Evolutionary conservation across 768 basidiomycete species (phyloP), one percentile per base, ranked within the genome.

Genomic region (Neoboletus subvelutipes): DNA sequence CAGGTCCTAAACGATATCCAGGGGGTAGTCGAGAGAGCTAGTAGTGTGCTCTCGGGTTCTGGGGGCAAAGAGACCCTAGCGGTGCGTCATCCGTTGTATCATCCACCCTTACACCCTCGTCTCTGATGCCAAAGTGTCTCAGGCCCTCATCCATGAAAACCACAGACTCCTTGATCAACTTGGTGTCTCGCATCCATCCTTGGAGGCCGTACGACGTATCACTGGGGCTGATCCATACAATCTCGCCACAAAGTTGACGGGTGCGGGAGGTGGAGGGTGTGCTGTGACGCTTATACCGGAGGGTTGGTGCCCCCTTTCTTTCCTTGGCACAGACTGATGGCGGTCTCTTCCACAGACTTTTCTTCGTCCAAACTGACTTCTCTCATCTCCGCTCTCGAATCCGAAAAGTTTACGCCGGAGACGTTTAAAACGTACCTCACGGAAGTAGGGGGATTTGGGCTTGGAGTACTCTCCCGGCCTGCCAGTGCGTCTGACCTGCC

Each of bases 231-330:
- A 76, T 59, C 87, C 86, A 9, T 90, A 87, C 74, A 74, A 76
- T 11, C 77, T 98, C 47, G 85, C 85, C 65, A 94, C 94, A n/a
- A 97, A 98, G 77, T 75, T 99, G 55, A 99, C 97, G 8, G 97
- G 97, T 41, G 96, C 97, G 9, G 97, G 97, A 31, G 97, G 97
- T 40, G 97, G 97, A 26, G 97, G 97, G n/a, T 98, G 97, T 68
- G 88, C 94, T 5, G 93, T 98, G 31, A 96, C 95, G 13, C 82
- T 98, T 36, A 80, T 99, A 50, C 97, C 97, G 50, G 94, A 98
- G 75, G 84, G 96, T 95, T 63, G 62, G 87, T 75, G 8, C 1
- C 2, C 33, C 5, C 26, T 28, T 37, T 45, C 24, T n/a, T 9
- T 9, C 10, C 41, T 7, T 18, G 20, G 18, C 39, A 11, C 39